phyloP scores from a whole-genome alignment of 1,284 basidiomycete genomes.

The Trametes versicolor region DNA sequence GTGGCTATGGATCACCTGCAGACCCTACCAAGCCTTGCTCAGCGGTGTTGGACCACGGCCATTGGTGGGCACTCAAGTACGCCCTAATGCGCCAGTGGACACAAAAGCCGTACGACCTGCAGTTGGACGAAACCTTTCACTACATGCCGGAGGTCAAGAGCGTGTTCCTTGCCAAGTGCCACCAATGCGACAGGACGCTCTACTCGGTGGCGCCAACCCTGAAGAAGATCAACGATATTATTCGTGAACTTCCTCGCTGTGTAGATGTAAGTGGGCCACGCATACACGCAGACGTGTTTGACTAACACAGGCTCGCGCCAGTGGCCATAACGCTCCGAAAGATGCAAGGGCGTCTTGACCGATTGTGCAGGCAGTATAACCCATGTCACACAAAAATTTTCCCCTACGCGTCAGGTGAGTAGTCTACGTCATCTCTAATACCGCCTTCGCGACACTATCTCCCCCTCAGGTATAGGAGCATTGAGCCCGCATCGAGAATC shows the following conservation, averaged over 20 bases:
- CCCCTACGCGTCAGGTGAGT: no score
- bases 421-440: no score
- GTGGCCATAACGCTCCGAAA: not conserved
- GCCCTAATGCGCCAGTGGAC: slow-evolving; percentile 29
- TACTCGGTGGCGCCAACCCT: slow-evolving; percentile 7
- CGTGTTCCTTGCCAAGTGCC: slow-evolving; percentile 23
- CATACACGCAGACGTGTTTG: not conserved
- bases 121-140: slow-evolving; percentile 21
- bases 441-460: no score
- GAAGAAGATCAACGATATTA: not conserved
- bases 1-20: slow-evolving; percentile 2
- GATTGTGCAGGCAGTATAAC: no score
- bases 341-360: no score
- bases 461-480: no score
- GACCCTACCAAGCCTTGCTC: not conserved
- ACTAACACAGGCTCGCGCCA: not conserved
- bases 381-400: no score
- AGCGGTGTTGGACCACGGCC: slow-evolving; percentile 10
- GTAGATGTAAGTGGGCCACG: not conserved
- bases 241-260: slow-evolving; percentile 1
- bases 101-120: slow-evolving; percentile 23
- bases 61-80: slow-evolving; percentile 36
- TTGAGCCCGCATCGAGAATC: no score
- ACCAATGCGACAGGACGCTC: slow-evolving; percentile 2
- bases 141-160: slow-evolving; percentile 25